Conservation (phyloP, 2,329 filamentous ascomycete genomes). For the Diaporthe velutina region DNA sequence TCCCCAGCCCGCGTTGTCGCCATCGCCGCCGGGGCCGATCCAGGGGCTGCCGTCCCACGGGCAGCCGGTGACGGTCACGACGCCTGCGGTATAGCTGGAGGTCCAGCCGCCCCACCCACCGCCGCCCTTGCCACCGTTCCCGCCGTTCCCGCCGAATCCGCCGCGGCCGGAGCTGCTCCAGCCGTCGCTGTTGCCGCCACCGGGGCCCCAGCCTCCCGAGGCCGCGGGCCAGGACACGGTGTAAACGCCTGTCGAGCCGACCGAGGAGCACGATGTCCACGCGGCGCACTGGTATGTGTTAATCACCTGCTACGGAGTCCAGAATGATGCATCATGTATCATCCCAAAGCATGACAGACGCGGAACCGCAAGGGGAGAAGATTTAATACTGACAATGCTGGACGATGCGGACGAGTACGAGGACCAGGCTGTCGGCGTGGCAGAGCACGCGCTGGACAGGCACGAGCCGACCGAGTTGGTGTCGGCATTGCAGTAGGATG, state of each 20-base stretch:
- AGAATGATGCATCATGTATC: no score
- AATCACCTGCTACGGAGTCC: no score
- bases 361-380: no score
- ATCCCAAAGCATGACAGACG: no score
- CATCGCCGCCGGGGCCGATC: slow-evolving; percentile 54
- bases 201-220: slow-evolving; percentile 41
- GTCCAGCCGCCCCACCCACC: slow-evolving; percentile 41
- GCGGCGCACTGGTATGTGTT: no score
- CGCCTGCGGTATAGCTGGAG: slow-evolving; percentile 53
- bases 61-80: slow-evolving; percentile 58
- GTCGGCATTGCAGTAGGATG: slow-evolving; percentile 48
- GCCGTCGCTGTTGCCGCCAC: slow-evolving; percentile 24
- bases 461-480: slow-evolving; percentile 47
- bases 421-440: slow-evolving; percentile 47
- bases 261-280: slow-evolving; percentile 54
- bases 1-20: slow-evolving; percentile 54
- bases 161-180: slow-evolving; percentile 17
- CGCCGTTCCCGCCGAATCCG: slow-evolving; percentile 26
- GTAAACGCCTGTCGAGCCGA: slow-evolving; percentile 54
- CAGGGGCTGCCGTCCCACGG: slow-evolving; percentile 56
- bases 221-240: slow-evolving; percentile 54
- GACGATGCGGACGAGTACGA: slow-evolving; percentile 53
- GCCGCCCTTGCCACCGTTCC: slow-evolving; percentile 27
- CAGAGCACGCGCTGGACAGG: slow-evolving; percentile 47
- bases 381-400: no score